Evolutionary conservation across 2,329 filamentous ascomycete genomes (phyloP), one percentile per base, ranked within the genome.

Genomic region (Microsporum canis): DNA sequence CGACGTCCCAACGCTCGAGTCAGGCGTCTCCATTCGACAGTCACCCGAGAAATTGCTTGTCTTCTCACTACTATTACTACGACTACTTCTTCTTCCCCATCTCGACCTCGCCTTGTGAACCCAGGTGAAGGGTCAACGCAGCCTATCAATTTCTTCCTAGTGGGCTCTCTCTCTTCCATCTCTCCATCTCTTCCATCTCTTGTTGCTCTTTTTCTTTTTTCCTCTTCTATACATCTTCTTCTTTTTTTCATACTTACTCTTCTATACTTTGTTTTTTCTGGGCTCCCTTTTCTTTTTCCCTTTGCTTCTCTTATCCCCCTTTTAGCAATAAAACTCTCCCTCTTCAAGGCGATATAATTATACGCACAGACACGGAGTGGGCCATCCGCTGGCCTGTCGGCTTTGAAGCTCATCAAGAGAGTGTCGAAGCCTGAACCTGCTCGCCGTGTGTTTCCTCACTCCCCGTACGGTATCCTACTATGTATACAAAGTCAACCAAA

Each of bases 331-430:
- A 12, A 43, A 14, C 39, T 43, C 39, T 43, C 39, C 2, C 31
- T 51, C 27, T 51, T 51, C 23, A 53, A 53, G 31, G 31, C 49
- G 49, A 53, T 31, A 27, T 51, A 51, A 27, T 23, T 53, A 53
- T 53, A 53, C 49, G 49, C 49, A 53, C 49, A 53, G 49, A 53
- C 49, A 53, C 14, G 27, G 43, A 27, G 49, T 53, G 49, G 49
- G 27, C 49, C 49, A 34, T 53, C 49, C 49, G 23, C 49, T 53
- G 49, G 49, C 49, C 49, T 53, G 39, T 43, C 39, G 39, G 39
- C 39, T 43, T 43, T 7, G n/a, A 43, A 5, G 39, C 39, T 36
- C 34, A 23, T 23, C 17, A 23, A 23, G 17, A 23, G 17, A 23
- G 17, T 23, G 17, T 23, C 17, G 17, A 23, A 23, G 17, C 17